Base-by-base conservation (phyloP, 176 grass and related monocot genomes). In the Saccharum spontaneum region DNA sequence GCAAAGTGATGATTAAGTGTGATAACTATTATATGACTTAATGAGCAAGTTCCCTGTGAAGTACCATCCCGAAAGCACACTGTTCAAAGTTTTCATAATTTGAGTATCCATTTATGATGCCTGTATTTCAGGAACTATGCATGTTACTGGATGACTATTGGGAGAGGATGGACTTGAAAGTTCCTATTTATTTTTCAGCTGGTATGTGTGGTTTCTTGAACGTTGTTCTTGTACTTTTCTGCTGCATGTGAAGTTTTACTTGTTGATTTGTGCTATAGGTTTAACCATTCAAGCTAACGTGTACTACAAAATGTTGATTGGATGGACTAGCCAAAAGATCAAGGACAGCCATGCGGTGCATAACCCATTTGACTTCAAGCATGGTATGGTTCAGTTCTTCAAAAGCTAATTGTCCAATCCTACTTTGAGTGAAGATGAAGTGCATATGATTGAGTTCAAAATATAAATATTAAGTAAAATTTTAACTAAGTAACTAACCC, bases 251-350 rank as follows among this genome's bases (percentile, higher is more conserved):
- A 79, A 10, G 71, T 85, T 73, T n/a, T 59, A 18, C 18, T 33
- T 75, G 45, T 34, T 75, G 31, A 54, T 52, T 61, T 81, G 17
- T 81, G 88, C 79, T 86, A 2, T 80, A 98, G 96, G 96, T 75
- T 98, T 98, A 72, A 95, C 96, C 15, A 90, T 95, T 83, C 96
- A 98, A 90, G 93, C 91, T 75, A 98, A 95, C 60, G 86, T 90
- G 93, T 98, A 98, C 78, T 98, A 98, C 84, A 95, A 95, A 83
- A 95, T 94, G 93, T 88, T 98, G 73, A 95, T 95, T 92, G 96
- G 96, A 73, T 98, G 96, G 93, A 95, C 96, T 69, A 98, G 96
- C 82, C 91, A 98, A 89, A 98, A 95, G 77, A 98, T 98, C 77
- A 95, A 98, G 86, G 86, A 95, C 41, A 95, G 83, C 87, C 95